Base-by-base conservation (phyloP, 2,329 filamentous ascomycete species). In the Aspergillus quadrilineatus region DNA sequence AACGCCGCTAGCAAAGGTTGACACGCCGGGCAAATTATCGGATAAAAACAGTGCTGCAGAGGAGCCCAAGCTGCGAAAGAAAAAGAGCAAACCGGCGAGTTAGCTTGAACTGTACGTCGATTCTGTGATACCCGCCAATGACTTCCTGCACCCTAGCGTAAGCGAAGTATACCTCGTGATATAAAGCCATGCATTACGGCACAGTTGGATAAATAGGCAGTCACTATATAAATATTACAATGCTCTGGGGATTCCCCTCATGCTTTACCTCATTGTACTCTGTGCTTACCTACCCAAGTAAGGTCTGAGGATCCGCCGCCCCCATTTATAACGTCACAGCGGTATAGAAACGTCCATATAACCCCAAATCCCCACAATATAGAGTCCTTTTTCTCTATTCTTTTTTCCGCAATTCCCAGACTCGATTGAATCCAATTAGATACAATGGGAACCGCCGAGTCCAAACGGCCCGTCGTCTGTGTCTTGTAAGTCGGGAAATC, bases 61-160 rank as follows among this genome's bases (percentile, higher is more conserved):
- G 7, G 72, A 73, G 47, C 70, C 69, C 55, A 76, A 69, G 55
- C 58, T 64, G 30, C 70, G 70, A 58, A 72, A 62, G 62, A 71
- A 69, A 63, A 77, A 73, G 63, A 69, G 60, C 42, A 71, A 69
- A 56, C 59, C 66, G 56, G 63, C 59, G n/a, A 63, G 57, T 61
- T 71, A 50, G 15, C 30, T 5, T 43, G 12, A 15, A 54, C 22
- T 22, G 30, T 39, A 39, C 39, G 29, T 50, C 26, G 12, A 36
- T 26, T 30, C 9, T 45, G 26, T 49, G 44, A 49, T 49, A 49
- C 52, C 52, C 52, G 26, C 17, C 22, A 44, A 43, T 44, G 36
- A 55, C 12, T 39, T 15, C 36, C 44, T 50, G 39, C 46, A 50
- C 36, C 9, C 22, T 14, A n/a, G 47, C 36, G 29, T 15, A 46